Evolutionary conservation across 148 eudicot genomes (phyloP), one percentile per base, ranked within the genome.

Genomic region (Vaccinium vitisidaea): DNA sequence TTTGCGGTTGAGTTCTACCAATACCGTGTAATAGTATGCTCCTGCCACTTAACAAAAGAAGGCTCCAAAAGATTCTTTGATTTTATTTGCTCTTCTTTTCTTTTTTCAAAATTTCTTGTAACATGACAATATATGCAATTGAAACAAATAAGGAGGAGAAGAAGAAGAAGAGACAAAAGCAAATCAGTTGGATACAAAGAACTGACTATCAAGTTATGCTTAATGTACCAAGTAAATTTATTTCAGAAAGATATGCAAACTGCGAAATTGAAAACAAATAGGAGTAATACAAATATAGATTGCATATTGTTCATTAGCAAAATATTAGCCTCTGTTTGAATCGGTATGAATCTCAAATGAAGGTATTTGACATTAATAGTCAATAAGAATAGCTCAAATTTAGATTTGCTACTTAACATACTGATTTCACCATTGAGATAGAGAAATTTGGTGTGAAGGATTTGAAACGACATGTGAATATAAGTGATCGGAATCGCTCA

Each of bases 61-160:
- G 71, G 74, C 53, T 46, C 39, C 84, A 27, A 13, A 23, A 48
- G 36, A 65, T 65, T 67, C 58, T 65, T 53, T 74, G 2, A 75
- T 75, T 48, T 23, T 75, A 75, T 10, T 75, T 48, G 52, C 79
- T 36, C 15, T 58, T 75, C 46, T 75, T 77, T 50, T 77, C n/a
- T 21, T 12, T 50, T 79, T 56, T 55, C 0, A 32, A 55, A 32
- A 55, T 2, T 54, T 79, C 65, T 54, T 30, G 48, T 15, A 30
- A 13, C 8, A 55, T 36, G 69, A 79, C 43, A 30, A 23, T 12
- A 59, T 59, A 43, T 61, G 71, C 32, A 59, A 55, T 13, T 79
- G 39, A 58, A 58, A 56, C 52, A 58, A 56, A 39, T 18, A 18
- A 75, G 15, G 49, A 75, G 46, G 18, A 75, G 71, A 32, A 71